Evolutionary conservation across 2,329 filamentous ascomycete species (phyloP).

Genomic region (Fusarium beomiforme): DNA sequence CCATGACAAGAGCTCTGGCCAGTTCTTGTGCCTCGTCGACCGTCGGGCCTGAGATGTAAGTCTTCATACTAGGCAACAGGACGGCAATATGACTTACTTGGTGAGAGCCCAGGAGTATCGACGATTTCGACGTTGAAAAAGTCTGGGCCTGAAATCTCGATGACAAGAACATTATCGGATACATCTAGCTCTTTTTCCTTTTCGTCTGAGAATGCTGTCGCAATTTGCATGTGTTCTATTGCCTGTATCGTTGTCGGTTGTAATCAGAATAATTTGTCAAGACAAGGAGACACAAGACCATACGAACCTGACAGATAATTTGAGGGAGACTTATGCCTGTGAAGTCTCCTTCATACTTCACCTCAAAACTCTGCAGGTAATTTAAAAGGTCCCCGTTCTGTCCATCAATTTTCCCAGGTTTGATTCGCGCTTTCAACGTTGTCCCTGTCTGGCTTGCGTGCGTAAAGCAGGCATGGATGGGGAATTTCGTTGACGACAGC

Average conservation of each 20-base stretch:
- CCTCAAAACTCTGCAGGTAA: neutral
- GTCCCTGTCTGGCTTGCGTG: neutral
- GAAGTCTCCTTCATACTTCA: neutral
- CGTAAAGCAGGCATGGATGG: neutral
- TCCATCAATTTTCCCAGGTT: neutral
- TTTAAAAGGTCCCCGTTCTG: neutral
- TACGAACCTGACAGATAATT: neutral
- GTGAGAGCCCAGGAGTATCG: neutral
- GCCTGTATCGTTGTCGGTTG: neutral
- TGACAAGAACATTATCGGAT: neutral
- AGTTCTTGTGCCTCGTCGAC: neutral
- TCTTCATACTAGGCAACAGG: fast-evolving
- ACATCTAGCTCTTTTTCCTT: neutral
- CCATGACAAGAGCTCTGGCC: neutral
- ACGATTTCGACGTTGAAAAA: neutral
- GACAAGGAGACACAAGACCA: fast-evolving
- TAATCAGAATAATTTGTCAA: fast-evolving
- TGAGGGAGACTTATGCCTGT: neutral
- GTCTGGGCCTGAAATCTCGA: neutral
- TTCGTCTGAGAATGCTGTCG: neutral
- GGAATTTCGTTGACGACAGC: neutral
- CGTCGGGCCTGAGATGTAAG: fast-evolving
- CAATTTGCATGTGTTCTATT: neutral
- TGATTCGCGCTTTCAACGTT: neutral
- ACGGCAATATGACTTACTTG: fast-evolving